phyloP scores from a whole-genome alignment of 1,284 basidiomycete species.

The Sporisorium sorghi region DNA sequence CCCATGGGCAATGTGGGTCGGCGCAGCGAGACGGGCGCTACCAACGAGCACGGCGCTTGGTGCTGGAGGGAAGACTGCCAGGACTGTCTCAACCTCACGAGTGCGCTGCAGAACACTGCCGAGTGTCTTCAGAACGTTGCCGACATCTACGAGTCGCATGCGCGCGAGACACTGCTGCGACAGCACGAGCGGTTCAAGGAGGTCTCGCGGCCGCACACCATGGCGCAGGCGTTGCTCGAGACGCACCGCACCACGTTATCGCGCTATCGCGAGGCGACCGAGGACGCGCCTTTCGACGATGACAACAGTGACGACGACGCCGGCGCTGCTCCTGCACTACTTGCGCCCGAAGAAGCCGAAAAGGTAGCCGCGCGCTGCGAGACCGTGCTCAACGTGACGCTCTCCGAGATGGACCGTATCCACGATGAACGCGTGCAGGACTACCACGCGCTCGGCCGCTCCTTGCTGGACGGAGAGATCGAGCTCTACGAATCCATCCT shows the following conservation, averaged over 20 bases:
- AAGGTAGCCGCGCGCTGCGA: slow-evolving; percentile 81
- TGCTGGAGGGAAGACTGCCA: slow-evolving; percentile 83
- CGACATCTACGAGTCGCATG: slow-evolving; percentile 82
- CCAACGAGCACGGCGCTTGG: slow-evolving; percentile 82
- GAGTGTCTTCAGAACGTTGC: slow-evolving; percentile 81
- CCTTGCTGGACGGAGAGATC: slow-evolving; percentile 54
- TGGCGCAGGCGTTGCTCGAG: slow-evolving; percentile 79
- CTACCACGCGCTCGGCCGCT: slow-evolving; percentile 44
- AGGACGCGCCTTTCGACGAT: slow-evolving; percentile 16
- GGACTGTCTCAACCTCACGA: slow-evolving; percentile 82
- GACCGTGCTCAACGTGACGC: slow-evolving; percentile 85
- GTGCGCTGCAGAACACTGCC: slow-evolving; percentile 80
- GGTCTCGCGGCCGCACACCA: slow-evolving; percentile 77
- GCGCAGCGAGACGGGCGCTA: slow-evolving; percentile 70
- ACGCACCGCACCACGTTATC: slow-evolving; percentile 74
- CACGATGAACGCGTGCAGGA: slow-evolving; percentile 59
- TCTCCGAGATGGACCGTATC: slow-evolving; percentile 81
- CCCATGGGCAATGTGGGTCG: slow-evolving; percentile 71
- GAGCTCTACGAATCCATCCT: slow-evolving; percentile 51
- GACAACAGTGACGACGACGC: slow-evolving; percentile 3
- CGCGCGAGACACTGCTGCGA: slow-evolving; percentile 77
- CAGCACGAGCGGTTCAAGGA: slow-evolving; percentile 82
- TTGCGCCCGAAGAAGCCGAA: slow-evolving; percentile 28
- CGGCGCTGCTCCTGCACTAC: not conserved
- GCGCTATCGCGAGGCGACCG: slow-evolving; percentile 70